These are phyloP conservation scores for Arthroderma sp. DNA, from an alignment of 2,329 filamentous ascomycete species.

Conservation along the genomic window DNA sequence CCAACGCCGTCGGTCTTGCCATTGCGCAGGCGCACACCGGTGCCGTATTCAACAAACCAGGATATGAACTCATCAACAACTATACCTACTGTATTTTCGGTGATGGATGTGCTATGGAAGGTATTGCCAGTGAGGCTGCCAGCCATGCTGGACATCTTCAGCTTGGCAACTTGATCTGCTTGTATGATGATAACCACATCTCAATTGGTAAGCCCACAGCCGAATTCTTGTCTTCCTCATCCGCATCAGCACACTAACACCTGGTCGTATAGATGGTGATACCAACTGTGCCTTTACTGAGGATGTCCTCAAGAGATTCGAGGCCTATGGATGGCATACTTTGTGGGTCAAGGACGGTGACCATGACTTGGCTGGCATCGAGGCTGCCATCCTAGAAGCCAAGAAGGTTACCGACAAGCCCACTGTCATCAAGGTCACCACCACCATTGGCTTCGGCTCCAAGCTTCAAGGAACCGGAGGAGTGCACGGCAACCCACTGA, in stretches of 20 bases:
- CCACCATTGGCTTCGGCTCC: slow-evolving; percentile 94
- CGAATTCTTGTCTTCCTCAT: neutral
- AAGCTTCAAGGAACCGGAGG: slow-evolving; percentile 83
- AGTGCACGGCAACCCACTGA: slow-evolving; percentile 92
- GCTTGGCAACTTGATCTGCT: slow-evolving; percentile 89
- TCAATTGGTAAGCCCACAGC: slow-evolving; percentile 47
- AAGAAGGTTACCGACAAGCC: slow-evolving; percentile 92
- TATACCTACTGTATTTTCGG: slow-evolving; percentile 95
- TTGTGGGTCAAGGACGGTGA: slow-evolving; percentile 77
- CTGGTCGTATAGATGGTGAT: slow-evolving; percentile 56
- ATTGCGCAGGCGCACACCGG: slow-evolving; percentile 89
- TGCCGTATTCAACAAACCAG: slow-evolving; percentile 91
- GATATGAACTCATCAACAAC: slow-evolving; percentile 84
- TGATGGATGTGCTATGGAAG: slow-evolving; percentile 98
- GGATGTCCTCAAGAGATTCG: slow-evolving; percentile 87
- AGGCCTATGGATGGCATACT: slow-evolving; percentile 94
- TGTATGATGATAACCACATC: slow-evolving; percentile 99
- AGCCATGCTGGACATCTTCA: slow-evolving; percentile 91
- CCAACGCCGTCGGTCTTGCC: slow-evolving; percentile 93
- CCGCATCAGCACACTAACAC: slow-evolving; percentile 32
- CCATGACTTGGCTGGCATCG: slow-evolving; percentile 72
- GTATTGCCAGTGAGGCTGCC: slow-evolving; percentile 83
- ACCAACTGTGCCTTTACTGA: slow-evolving; percentile 95
- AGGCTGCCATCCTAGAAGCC: slow-evolving; percentile 72
- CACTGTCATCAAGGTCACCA: slow-evolving; percentile 88